Conservation (phyloP, 371 early-diverging fungal genomes). For the Rhizopus stolonifer region DNA sequence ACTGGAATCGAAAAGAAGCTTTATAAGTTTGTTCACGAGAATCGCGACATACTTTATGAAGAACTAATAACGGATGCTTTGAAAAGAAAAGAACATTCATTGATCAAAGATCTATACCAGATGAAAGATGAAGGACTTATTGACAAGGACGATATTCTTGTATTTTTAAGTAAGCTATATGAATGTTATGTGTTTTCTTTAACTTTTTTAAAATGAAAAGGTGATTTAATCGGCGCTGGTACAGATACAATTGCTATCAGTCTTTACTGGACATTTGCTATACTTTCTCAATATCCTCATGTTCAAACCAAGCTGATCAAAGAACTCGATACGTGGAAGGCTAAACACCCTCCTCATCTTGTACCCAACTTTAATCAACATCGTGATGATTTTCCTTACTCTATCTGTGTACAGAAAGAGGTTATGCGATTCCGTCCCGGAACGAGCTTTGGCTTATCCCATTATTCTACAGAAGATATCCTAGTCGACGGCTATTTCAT, state of each 20-base stretch:
- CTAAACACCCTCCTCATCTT: neutral
- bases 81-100: slow-evolving; percentile 10
- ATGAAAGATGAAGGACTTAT: slow-evolving; percentile 21
- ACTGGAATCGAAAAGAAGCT: slow-evolving; percentile 5
- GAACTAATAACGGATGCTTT: slow-evolving; percentile 7
- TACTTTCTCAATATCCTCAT: slow-evolving; percentile 22
- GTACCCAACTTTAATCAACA: slow-evolving; percentile 21
- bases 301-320: slow-evolving; percentile 17
- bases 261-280: slow-evolving; percentile 17
- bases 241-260: slow-evolving; percentile 23
- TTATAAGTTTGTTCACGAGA: neutral
- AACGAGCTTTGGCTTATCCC: slow-evolving; percentile 16
- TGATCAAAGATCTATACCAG: slow-evolving; percentile 18
- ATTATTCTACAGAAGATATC: slow-evolving; percentile 21
- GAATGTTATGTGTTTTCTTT: neutral
- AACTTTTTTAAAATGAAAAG: slow-evolving; percentile 3
- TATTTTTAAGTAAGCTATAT: slow-evolving; percentile 18
- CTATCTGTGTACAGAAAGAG: slow-evolving; percentile 25
- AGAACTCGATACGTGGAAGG: slow-evolving; percentile 18
- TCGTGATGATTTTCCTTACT: slow-evolving; percentile 19
- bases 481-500: slow-evolving; percentile 13
- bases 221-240: slow-evolving; percentile 25
- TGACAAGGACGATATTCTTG: slow-evolving; percentile 23
- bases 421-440: slow-evolving; percentile 23
- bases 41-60: slow-evolving; percentile 2